Conservation (phyloP, 306 rosid species). For the Castanea sativa region DNA sequence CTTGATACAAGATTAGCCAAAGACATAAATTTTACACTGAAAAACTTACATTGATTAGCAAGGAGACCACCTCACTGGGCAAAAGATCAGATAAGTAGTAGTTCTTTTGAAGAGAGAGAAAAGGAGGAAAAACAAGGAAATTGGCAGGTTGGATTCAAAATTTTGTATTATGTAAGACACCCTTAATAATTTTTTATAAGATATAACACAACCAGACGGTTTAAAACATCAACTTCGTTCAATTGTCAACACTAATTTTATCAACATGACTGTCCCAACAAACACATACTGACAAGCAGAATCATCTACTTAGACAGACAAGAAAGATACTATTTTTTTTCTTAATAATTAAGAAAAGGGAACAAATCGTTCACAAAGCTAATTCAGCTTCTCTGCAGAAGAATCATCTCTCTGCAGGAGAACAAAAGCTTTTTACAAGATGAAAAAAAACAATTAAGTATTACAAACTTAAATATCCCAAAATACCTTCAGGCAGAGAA, state of each 20-base stretch:
- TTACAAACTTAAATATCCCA: not conserved
- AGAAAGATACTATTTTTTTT: not conserved
- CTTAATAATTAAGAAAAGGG: not conserved
- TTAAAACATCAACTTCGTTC: not conserved
- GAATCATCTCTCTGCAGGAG: not conserved
- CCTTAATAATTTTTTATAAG: not conserved
- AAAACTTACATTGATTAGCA: not conserved
- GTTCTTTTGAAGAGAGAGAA: not conserved
- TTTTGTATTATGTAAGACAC: not conserved
- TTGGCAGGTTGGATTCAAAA: not conserved
- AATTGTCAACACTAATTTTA: not conserved
- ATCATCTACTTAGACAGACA: not conserved
- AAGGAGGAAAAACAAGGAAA: not conserved
- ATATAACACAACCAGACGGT: not conserved
- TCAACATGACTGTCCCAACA: not conserved
- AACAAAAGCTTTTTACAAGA: not conserved
- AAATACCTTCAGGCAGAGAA: not conserved
- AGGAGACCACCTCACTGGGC: not conserved
- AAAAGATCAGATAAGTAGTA: not conserved
- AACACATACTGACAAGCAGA: conserved; percentile 9
- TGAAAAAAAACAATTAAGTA: not conserved
- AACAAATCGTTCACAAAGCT: not conserved
- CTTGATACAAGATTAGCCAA: not conserved
- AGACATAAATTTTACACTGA: not conserved
- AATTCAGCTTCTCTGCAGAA: not conserved